Percentiles rank a stretch among this genome's conserved stretches.
Conservation (phyloP, 176 grass and related monocot species). For the Rhynchospora pubera region DNA sequence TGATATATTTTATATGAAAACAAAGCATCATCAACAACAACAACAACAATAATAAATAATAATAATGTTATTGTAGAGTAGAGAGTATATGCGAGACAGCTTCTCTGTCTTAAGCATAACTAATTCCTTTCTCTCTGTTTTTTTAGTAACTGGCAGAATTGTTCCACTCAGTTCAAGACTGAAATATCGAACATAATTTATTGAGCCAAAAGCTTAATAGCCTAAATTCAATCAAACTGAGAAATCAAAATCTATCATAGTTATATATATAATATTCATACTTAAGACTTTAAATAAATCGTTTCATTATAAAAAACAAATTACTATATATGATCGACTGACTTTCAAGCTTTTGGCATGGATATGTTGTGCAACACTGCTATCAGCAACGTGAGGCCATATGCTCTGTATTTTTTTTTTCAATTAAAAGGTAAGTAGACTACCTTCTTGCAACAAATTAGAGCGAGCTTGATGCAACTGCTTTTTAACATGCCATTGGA, state of each 20-base stretch:
- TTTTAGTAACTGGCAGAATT: neutral
- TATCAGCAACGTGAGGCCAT: neutral
- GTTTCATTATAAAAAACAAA: neutral
- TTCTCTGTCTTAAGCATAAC: neutral
- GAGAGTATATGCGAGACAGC: neutral
- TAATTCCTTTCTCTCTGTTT: neutral
- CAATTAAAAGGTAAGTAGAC: neutral
- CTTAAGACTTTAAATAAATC: neutral
- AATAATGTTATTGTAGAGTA: neutral
- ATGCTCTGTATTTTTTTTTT: neutral
- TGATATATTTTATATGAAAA: neutral
- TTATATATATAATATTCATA: neutral
- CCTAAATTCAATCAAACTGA: neutral
- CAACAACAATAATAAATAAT: neutral
- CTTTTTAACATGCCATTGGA: constrained; percentile 80
- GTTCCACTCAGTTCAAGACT: neutral
- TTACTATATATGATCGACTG: neutral
- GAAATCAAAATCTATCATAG: neutral
- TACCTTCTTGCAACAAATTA: constrained; percentile 85
- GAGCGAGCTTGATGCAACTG: constrained; percentile 70
- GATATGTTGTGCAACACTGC: neutral
- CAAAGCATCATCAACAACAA: neutral
- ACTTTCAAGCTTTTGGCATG: neutral
- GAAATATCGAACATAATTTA: neutral
- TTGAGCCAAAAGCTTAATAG: neutral